phyloP scores from a whole-genome alignment of 2,329 filamentous ascomycete species.

The Clonostachys byssicola region DNA sequence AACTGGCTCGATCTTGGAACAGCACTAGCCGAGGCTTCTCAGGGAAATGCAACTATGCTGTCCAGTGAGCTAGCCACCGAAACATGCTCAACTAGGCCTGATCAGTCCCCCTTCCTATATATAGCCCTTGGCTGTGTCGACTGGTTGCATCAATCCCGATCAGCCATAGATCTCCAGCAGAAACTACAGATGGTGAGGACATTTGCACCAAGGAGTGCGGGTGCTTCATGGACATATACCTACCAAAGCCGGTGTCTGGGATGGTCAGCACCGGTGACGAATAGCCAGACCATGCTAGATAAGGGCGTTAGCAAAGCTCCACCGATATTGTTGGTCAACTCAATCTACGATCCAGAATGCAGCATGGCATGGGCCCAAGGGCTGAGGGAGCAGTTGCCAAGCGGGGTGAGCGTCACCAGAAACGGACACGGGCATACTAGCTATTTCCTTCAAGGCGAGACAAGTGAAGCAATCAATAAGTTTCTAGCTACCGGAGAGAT shows the following conservation, averaged over 20 bases:
- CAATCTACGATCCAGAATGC: constrained; percentile 11
- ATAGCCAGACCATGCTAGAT: constrained; percentile 6
- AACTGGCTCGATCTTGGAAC: constrained; percentile 9
- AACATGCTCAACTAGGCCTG: neutral
- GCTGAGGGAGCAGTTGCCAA: constrained; percentile 10
- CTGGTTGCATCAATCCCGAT: constrained; percentile 8
- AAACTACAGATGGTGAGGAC: constrained; percentile 4
- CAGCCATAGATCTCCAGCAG: constrained; percentile 6
- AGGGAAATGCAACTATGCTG: constrained; percentile 11
- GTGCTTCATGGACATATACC: constrained; percentile 7
- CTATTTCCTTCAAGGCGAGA: constrained; percentile 9
- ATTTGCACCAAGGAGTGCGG: constrained; percentile 10
- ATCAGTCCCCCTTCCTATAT: constrained; percentile 4
- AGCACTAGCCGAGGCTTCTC: constrained; percentile 7
- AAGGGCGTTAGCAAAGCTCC: constrained; percentile 3
- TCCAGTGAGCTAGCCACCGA: constrained; percentile 4
- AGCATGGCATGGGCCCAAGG: constrained; percentile 11
- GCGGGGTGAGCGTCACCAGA: constrained; percentile 11
- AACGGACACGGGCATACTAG: constrained; percentile 15
- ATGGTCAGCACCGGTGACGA: constrained; percentile 11
- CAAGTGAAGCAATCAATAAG: constrained; percentile 10
- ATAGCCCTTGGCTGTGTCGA: constrained; percentile 15
- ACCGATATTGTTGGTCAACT: constrained; percentile 8
- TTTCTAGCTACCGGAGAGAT: constrained; percentile 11
- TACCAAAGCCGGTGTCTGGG: constrained; percentile 10